A percentile compares a stretch with the other conserved stretches of the same genome.
Conservation (phyloP, 495 filamentous ascomycete genomes). For the Acidomyces sp. region DNA sequence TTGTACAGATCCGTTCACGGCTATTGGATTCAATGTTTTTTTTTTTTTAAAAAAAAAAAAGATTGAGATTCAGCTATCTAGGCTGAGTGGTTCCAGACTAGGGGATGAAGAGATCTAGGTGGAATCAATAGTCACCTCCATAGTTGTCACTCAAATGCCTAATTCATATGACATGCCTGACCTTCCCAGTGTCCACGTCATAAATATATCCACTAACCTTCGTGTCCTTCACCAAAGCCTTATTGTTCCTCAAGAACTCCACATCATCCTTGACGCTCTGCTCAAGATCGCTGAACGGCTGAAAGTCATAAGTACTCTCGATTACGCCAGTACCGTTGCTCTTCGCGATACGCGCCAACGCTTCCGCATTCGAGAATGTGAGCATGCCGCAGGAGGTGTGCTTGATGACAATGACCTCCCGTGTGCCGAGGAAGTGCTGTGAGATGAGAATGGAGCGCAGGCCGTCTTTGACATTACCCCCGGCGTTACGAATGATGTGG, state of each 20-base stretch:
- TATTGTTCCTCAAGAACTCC: constrained; percentile 41
- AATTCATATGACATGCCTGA: constrained; percentile 42
- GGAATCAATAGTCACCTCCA: no score
- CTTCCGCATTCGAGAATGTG: constrained; percentile 57
- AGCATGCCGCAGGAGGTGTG: constrained; percentile 77
- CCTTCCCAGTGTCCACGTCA: constrained; percentile 65
- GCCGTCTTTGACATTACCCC: constrained; percentile 52
- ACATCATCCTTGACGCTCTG: constrained; percentile 56
- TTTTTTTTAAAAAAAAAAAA: no score
- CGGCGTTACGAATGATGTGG: constrained; percentile 72
- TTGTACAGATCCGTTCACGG: no score
- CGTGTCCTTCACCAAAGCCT: constrained; percentile 44
- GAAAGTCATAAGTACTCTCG: constrained; percentile 41
- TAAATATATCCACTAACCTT: constrained; percentile 65
- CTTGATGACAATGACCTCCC: constrained; percentile 64
- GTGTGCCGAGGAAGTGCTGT: constrained; percentile 69
- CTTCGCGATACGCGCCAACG: constrained; percentile 42
- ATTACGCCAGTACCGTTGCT: constrained; percentile 40
- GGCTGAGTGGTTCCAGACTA: no score
- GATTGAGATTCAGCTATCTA: no score
- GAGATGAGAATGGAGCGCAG: constrained; percentile 66
- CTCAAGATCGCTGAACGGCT: constrained; percentile 52
- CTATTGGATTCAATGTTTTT: no score
- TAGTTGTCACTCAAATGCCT: no score
- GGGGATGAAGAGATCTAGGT: no score